Conservation (phyloP, 805 yeast genomes). For the Starmerella bacillaris region DNA sequence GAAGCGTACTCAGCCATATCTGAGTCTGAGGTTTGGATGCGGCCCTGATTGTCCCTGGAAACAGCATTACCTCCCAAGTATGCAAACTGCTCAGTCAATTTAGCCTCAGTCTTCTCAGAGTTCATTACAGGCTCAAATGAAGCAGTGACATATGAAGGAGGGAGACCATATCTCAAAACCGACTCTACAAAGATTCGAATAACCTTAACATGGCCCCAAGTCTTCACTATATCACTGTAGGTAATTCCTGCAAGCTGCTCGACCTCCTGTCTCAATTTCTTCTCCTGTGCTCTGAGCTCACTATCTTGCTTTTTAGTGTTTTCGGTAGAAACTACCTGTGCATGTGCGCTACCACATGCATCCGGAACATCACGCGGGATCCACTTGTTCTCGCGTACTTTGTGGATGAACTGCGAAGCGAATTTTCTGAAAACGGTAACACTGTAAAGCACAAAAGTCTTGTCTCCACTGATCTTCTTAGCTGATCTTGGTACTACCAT, state of each 20-base stretch:
- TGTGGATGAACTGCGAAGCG: conserved; percentile 46
- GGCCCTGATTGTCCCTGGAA: conserved; percentile 46
- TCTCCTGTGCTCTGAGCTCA: conserved; percentile 55
- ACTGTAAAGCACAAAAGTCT: conserved; percentile 53
- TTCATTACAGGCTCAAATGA: conserved; percentile 30
- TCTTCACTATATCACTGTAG: conserved; percentile 65
- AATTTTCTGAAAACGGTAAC: conserved; percentile 76
- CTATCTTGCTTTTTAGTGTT: conserved; percentile 32
- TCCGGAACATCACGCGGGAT: conserved; percentile 54
- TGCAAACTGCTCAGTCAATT: conserved; percentile 59
- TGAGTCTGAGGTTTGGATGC: conserved; percentile 48
- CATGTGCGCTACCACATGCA: conserved; percentile 10
- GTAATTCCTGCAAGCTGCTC: conserved; percentile 74
- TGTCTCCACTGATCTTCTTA: conserved; percentile 45
- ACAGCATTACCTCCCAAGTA: conserved; percentile 86
- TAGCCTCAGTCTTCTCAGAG: conserved; percentile 43
- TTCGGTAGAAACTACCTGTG: neutral
- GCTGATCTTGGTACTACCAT: conserved; percentile 92
- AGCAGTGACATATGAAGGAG: conserved; percentile 63
- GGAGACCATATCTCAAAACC: conserved; percentile 88
- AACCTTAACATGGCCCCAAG: conserved; percentile 81
- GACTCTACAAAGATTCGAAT: conserved; percentile 80
- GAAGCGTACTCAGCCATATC: conserved; percentile 76
- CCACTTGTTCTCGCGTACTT: conserved; percentile 72
- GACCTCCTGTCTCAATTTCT: conserved; percentile 50